Evolutionary conservation across 768 basidiomycete species (phyloP).

Genomic region (Baorangia bicolor): DNA sequence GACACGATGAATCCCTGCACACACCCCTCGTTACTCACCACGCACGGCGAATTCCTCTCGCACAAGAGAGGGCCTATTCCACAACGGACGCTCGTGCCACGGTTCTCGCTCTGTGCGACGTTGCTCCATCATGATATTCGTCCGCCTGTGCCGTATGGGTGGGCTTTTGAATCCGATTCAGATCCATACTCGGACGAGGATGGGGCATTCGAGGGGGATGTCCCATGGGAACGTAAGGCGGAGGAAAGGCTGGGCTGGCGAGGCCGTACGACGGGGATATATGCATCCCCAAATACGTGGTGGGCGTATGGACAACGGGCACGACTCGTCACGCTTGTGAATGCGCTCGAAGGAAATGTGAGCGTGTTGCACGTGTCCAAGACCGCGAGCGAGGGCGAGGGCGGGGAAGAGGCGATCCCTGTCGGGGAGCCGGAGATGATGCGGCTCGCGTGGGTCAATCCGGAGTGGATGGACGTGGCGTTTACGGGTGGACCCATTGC

Average conservation of each 20-base stretch:
- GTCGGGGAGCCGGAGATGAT: slow-evolving; percentile 37
- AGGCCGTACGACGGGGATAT: slow-evolving; percentile 71
- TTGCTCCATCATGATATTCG: slow-evolving; percentile 56
- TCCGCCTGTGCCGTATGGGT: slow-evolving; percentile 46
- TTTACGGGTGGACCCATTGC: slow-evolving; percentile 46
- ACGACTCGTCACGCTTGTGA: slow-evolving; percentile 44
- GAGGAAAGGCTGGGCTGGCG: slow-evolving; percentile 70
- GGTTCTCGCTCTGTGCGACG: slow-evolving; percentile 53
- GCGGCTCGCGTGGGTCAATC: slow-evolving; percentile 44
- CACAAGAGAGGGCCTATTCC: slow-evolving; percentile 48
- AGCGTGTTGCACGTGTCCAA: slow-evolving; percentile 38
- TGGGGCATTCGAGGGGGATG: slow-evolving; percentile 44
- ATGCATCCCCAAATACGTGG: slow-evolving; percentile 34
- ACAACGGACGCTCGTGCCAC: slow-evolving; percentile 42
- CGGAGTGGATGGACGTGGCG: slow-evolving; percentile 60
- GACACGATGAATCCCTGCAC: slow-evolving; percentile 38
- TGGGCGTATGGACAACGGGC: slow-evolving; percentile 55
- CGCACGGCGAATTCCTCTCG: slow-evolving; percentile 54
- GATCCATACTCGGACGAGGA: not conserved
- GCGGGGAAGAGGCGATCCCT: slow-evolving; percentile 18
- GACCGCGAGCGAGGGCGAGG: not conserved
- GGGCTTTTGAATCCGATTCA: slow-evolving; percentile 41
- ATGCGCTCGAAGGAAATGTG: slow-evolving; percentile 39
- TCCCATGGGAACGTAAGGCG: slow-evolving; percentile 61
- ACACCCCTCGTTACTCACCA: slow-evolving; percentile 34